Evolutionary conservation across 495 filamentous ascomycete species (phyloP).

Genomic region (Neurospora sp.): DNA sequence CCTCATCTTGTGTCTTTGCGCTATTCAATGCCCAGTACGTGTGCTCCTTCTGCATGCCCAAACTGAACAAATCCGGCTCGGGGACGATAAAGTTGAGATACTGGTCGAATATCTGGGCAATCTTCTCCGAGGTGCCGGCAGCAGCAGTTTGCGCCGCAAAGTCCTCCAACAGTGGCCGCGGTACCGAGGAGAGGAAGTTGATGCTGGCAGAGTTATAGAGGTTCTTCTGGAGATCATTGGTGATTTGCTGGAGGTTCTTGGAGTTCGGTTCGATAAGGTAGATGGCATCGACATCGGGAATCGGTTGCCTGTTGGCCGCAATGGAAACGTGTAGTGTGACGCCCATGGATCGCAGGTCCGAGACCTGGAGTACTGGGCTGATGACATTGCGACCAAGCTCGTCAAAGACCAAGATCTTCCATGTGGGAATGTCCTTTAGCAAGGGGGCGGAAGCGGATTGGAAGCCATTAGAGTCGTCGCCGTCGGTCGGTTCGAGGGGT

Average conservation of each 20-base stretch:
- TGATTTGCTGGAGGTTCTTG: slow-evolving; percentile 71
- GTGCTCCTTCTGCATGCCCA: slow-evolving; percentile 75
- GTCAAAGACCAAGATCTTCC: slow-evolving; percentile 34
- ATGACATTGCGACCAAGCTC: slow-evolving; percentile 61
- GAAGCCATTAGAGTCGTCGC: slow-evolving; percentile 53
- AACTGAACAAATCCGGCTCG: slow-evolving; percentile 90
- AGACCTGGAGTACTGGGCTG: slow-evolving; percentile 88
- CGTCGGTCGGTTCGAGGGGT: slow-evolving; percentile 41
- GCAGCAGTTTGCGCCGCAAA: slow-evolving; percentile 83
- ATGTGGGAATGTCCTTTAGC: slow-evolving; percentile 71
- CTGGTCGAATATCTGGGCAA: slow-evolving; percentile 92
- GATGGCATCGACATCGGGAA: slow-evolving; percentile 93
- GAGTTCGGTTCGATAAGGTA: slow-evolving; percentile 88
- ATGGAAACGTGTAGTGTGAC: slow-evolving; percentile 93
- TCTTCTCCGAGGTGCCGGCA: slow-evolving; percentile 72
- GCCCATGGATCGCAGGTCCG: slow-evolving; percentile 82
- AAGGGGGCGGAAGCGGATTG: slow-evolving; percentile 66
- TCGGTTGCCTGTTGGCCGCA: slow-evolving; percentile 70
- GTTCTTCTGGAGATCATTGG: slow-evolving; percentile 72
- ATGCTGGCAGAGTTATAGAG: slow-evolving; percentile 93
- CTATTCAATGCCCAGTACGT: slow-evolving; percentile 94
- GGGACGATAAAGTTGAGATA: slow-evolving; percentile 96
- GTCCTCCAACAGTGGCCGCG: slow-evolving; percentile 86
- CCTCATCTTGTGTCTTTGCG: slow-evolving; percentile 77
- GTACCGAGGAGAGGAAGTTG: slow-evolving; percentile 94